Percentiles rank a stretch among this genome's conserved stretches.
phyloP scores from a whole-genome alignment of 2,329 filamentous ascomycete species.

The Clarireedia sp. region DNA sequence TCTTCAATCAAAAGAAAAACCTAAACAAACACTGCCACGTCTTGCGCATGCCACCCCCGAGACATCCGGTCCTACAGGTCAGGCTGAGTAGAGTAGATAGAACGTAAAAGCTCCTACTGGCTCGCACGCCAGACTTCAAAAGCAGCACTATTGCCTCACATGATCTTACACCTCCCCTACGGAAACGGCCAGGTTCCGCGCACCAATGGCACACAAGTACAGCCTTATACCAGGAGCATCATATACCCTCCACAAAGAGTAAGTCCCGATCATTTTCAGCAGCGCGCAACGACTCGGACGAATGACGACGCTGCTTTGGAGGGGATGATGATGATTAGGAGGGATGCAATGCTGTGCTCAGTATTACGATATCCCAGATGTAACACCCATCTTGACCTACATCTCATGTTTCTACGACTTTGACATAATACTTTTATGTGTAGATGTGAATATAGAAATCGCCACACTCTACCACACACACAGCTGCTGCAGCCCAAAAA shows the following conservation, averaged over 20 bases:
- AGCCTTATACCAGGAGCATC: conserved; percentile 10
- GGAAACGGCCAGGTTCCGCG: conserved; percentile 11
- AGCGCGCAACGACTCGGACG: conserved; percentile 2
- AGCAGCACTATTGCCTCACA: conserved; percentile 10
- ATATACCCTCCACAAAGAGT: conserved; percentile 12
- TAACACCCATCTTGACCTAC: conserved; percentile 8
- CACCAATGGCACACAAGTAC: conserved; percentile 9
- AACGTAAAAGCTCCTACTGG: not conserved
- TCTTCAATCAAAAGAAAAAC: not conserved
- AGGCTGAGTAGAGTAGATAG: not conserved
- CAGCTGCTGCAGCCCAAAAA: not conserved
- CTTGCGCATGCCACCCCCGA: conserved; percentile 2
- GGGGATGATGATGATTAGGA: not conserved
- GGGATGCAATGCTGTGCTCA: not conserved
- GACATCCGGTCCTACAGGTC: conserved; percentile 5
- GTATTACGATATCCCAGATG: conserved; percentile 9
- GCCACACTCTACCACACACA: conserved; percentile 1
- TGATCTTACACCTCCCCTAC: conserved; percentile 8
- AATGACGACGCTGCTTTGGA: not conserved
- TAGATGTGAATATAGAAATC: not conserved
- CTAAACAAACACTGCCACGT: conserved; percentile 7
- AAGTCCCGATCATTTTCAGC: conserved; percentile 1
- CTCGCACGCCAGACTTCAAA: not conserved
- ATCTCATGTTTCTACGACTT: conserved; percentile 5
- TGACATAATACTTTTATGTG: not conserved